These are phyloP conservation scores for Sordariomycetes sp. DNA, from an alignment of 2,329 filamentous ascomycete genomes.

Conservation along the genomic window DNA sequence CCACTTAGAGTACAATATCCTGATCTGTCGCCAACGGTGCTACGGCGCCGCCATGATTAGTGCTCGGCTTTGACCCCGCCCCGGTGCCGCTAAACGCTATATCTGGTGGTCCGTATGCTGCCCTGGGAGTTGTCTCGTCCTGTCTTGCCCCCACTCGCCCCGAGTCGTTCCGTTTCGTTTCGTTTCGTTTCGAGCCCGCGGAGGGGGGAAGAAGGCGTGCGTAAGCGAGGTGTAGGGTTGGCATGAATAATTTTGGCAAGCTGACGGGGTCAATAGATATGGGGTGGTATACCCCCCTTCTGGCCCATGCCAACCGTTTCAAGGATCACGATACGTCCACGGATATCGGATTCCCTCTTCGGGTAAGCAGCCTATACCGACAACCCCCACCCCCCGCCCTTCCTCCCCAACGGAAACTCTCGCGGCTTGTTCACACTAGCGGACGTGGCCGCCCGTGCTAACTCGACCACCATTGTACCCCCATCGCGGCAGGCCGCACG, in stretches of 20 bases:
- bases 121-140: neutral
- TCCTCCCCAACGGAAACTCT: neutral
- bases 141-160: neutral
- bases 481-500: neutral
- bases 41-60: neutral
- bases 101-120: neutral
- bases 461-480: neutral
- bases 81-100: neutral
- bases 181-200: neutral
- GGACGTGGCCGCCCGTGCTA: neutral
- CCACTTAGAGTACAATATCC: neutral
- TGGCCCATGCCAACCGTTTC: neutral
- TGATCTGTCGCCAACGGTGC: neutral
- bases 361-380: neutral
- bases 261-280: neutral
- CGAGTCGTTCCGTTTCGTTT: neutral
- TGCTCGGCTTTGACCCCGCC: neutral
- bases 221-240: neutral
- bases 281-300: neutral
- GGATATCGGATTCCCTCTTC: neutral
- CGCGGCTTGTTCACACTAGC: neutral
- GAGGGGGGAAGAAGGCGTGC: neutral
- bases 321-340: neutral
- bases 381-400: neutral
- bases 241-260: neutral